phyloP scores from a whole-genome alignment of 495 filamentous ascomycete genomes.

The Parmelia sp. region DNA sequence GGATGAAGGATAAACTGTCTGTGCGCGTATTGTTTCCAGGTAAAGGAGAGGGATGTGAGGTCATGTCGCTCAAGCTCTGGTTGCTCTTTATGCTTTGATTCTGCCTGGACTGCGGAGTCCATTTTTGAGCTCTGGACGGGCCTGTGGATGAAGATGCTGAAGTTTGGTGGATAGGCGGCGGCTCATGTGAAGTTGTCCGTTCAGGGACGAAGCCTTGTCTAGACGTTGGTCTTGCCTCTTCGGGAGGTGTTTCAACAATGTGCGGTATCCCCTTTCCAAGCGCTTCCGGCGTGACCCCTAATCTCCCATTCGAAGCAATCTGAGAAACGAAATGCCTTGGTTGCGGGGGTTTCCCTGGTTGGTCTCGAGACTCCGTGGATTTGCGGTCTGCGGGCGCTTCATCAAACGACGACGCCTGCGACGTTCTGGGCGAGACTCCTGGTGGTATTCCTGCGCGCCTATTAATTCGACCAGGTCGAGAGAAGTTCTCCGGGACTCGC shows the following conservation, averaged over 20 bases:
- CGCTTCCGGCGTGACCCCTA: conserved; percentile 36
- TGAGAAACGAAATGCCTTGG: conserved; percentile 28
- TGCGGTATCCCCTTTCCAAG: conserved; percentile 50
- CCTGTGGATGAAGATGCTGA: conserved; percentile 25
- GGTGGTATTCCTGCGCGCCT: conserved; percentile 17
- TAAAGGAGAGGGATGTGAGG: conserved; percentile 56
- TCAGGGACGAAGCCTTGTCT: conserved; percentile 37
- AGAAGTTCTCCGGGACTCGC: conserved; percentile 26
- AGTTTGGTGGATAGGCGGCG: conserved; percentile 26
- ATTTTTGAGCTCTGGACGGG: conserved; percentile 20
- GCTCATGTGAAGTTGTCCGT: conserved; percentile 52
- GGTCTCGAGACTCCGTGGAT: conserved; percentile 15
- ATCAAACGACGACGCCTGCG: conserved; percentile 22
- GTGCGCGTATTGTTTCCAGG: conserved; percentile 68
- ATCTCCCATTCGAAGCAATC: conserved; percentile 42
- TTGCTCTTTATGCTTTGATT: conserved; percentile 23
- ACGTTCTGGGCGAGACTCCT: conserved; percentile 9
- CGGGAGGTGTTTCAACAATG: conserved; percentile 61
- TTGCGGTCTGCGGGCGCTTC: conserved; percentile 9
- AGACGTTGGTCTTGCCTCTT: conserved; percentile 28
- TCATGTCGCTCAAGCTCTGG: conserved; percentile 55
- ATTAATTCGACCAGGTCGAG: conserved; percentile 24
- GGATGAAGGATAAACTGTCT: conserved; percentile 76
- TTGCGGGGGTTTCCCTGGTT: conserved; percentile 16
- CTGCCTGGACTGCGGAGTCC: conserved; percentile 21